Evolutionary conservation across 164 flowering plant genomes (phyloP).

Genomic region (Aristolochia contorta): DNA sequence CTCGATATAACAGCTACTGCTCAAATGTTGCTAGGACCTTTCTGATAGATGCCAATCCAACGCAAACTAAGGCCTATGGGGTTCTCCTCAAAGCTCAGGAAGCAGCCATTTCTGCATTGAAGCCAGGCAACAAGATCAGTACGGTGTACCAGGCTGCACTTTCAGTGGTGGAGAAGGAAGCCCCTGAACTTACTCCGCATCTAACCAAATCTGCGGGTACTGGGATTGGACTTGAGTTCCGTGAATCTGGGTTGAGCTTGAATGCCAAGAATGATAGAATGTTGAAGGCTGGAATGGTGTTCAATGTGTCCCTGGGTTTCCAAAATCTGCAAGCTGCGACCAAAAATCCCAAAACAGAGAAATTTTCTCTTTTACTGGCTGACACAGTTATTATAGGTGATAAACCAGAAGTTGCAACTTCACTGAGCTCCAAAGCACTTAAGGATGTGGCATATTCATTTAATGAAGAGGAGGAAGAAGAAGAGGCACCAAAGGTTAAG

Average conservation of each 20-base stretch:
- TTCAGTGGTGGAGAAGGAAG: slow-evolving; percentile 53
- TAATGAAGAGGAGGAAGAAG: slow-evolving; percentile 52
- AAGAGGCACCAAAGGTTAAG: slow-evolving; percentile 31
- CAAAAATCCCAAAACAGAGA: slow-evolving; percentile 35
- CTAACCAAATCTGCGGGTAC: slow-evolving; percentile 72
- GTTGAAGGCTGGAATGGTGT: slow-evolving; percentile 58
- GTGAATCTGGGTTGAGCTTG: slow-evolving; percentile 58
- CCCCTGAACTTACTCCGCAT: slow-evolving; percentile 45
- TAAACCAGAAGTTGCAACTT: slow-evolving; percentile 41
- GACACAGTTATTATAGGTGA: slow-evolving; percentile 58
- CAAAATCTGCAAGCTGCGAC: slow-evolving; percentile 47
- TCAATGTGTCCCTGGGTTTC: slow-evolving; percentile 72
- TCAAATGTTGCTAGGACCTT: slow-evolving; percentile 67
- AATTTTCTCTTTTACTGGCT: slow-evolving; percentile 51
- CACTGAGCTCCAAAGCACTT: slow-evolving; percentile 44
- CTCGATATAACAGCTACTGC: slow-evolving; percentile 69
- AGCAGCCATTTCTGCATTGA: slow-evolving; percentile 56
- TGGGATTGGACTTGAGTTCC: slow-evolving; percentile 75
- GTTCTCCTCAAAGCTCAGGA: slow-evolving; percentile 74
- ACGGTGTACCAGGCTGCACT: slow-evolving; percentile 52
- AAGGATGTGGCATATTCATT: slow-evolving; percentile 75
- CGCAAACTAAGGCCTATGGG: slow-evolving; percentile 71
- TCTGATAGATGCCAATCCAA: slow-evolving; percentile 55
- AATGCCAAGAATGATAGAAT: slow-evolving; percentile 59
- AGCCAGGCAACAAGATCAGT: slow-evolving; percentile 48